Conservation (phyloP, 2,329 filamentous ascomycete species). For the Claviceps digitariae region DNA sequence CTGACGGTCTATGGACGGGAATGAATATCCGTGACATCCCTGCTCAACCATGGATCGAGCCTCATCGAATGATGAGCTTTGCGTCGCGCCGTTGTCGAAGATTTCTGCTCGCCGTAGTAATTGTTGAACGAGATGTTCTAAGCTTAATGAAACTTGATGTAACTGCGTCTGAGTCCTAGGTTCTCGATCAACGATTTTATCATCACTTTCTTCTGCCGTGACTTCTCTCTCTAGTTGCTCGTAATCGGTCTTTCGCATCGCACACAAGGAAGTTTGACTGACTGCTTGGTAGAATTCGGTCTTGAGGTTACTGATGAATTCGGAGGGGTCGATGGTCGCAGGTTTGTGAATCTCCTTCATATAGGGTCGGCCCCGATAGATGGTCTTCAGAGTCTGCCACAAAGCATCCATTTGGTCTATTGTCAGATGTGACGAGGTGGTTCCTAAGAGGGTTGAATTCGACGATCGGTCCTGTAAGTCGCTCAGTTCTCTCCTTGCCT, state of each 20-base stretch:
- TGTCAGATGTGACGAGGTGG: conserved; percentile 9
- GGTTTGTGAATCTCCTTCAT: conserved; percentile 23
- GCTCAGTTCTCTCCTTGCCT: conserved; percentile 34
- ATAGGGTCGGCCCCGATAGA: conserved; percentile 20
- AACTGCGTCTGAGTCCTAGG: conserved; percentile 15
- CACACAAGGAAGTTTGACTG: conserved; percentile 10
- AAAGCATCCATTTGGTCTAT: conserved; percentile 18
- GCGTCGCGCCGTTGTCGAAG: conserved; percentile 10
- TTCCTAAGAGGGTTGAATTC: conserved; percentile 4
- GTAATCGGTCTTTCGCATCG: conserved; percentile 15
- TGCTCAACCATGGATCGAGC: conserved; percentile 12
- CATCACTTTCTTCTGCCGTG: conserved; percentile 15
- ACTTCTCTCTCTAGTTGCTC: conserved; percentile 17
- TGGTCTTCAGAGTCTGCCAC: conserved; percentile 18
- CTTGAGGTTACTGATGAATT: conserved; percentile 15
- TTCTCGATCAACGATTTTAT: conserved; percentile 9
- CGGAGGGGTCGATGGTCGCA: conserved; percentile 13
- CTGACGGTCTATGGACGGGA: conserved; percentile 14
- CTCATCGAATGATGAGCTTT: conserved; percentile 17
- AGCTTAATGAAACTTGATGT: conserved; percentile 13
- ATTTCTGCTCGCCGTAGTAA: conserved; percentile 16
- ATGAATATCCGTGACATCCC: conserved; percentile 13
- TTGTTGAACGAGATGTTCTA: conserved; percentile 16
- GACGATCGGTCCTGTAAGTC: conserved; percentile 21
- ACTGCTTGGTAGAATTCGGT: conserved; percentile 17